A percentile compares a stretch with the other conserved stretches of the same genome.
Evolutionary conservation across 2,329 filamentous ascomycete species (phyloP).

Genomic region (Aspergillus eucalypticola): DNA sequence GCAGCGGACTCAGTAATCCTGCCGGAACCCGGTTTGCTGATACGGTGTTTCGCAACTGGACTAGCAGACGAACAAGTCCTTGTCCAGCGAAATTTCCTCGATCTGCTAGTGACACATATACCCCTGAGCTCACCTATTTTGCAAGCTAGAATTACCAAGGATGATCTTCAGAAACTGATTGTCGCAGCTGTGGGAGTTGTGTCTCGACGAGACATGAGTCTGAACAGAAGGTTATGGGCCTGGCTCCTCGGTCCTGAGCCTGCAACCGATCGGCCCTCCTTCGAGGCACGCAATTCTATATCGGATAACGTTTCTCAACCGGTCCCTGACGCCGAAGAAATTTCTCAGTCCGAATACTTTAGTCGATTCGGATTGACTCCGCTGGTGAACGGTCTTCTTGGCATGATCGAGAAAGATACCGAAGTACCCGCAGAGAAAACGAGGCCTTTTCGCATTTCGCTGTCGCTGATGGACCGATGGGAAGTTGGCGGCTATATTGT

Average conservation of each 20-base stretch:
- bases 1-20: slow-evolving; percentile 54
- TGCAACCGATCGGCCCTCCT: slow-evolving; percentile 36
- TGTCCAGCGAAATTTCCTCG: slow-evolving; percentile 90
- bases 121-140: slow-evolving; percentile 81
- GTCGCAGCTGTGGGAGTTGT: slow-evolving; percentile 85
- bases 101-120: slow-evolving; percentile 85
- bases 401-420: slow-evolving; percentile 67
- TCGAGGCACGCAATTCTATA: slow-evolving; percentile 30
- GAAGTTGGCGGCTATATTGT: slow-evolving; percentile 91
- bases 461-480: slow-evolving; percentile 98
- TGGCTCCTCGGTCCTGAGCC: slow-evolving; percentile 86
- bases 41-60: slow-evolving; percentile 90
- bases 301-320: slow-evolving; percentile 30
- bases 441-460: slow-evolving; percentile 83
- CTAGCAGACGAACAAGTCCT: slow-evolving; percentile 83
- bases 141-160: slow-evolving; percentile 69
- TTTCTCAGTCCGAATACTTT: slow-evolving; percentile 76
- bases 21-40: slow-evolving; percentile 85
- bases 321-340: slow-evolving; percentile 43
- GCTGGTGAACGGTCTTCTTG: slow-evolving; percentile 71
- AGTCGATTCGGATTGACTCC: slow-evolving; percentile 73
- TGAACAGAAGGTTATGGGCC: slow-evolving; percentile 91
- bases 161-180: slow-evolving; percentile 79
- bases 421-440: slow-evolving; percentile 67
- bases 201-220: slow-evolving; percentile 87